Percentiles rank a stretch among this genome's conserved stretches.
These are phyloP conservation scores for Neurospora hispaniola DNA, from an alignment of 495 filamentous ascomycete species.

Conservation along the genomic window DNA sequence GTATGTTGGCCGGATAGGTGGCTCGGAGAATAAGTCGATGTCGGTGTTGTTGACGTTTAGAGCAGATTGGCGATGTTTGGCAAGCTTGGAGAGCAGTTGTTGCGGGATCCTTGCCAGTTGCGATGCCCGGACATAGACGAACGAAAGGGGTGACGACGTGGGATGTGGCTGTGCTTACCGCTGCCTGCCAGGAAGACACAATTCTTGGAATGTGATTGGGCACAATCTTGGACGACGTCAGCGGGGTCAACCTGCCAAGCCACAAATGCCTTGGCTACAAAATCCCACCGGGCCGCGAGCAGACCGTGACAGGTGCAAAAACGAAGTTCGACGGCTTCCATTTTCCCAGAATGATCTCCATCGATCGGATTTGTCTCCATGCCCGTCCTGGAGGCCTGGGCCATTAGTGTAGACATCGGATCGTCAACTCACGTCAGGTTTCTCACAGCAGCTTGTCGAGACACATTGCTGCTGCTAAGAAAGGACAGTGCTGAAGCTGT, in stretches of 20 bases:
- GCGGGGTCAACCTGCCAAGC: neutral
- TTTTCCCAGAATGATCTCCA: neutral
- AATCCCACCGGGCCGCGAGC: neutral
- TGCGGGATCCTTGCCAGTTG: neutral
- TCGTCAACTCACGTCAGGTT: neutral
- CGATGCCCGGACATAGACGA: neutral
- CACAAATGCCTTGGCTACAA: neutral
- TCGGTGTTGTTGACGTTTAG: neutral
- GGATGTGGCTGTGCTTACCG: constrained; percentile 17
- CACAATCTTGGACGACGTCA: constrained; percentile 10
- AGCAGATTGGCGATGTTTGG: neutral
- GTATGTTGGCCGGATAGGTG: neutral
- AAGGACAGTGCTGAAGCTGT: neutral
- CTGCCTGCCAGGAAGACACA: neutral
- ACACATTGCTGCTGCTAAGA: neutral
- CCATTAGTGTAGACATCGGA: neutral
- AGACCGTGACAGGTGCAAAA: neutral
- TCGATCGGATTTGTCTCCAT: neutral
- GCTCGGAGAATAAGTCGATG: neutral
- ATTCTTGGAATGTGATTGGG: constrained; percentile 3
- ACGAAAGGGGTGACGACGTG: constrained; percentile 15
- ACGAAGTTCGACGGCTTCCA: neutral
- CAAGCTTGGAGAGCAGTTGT: neutral
- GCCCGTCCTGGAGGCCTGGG: neutral
- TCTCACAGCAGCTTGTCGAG: neutral